Base-by-base conservation (phyloP, 2,329 filamentous ascomycete species). In the Apiospora aurea region DNA sequence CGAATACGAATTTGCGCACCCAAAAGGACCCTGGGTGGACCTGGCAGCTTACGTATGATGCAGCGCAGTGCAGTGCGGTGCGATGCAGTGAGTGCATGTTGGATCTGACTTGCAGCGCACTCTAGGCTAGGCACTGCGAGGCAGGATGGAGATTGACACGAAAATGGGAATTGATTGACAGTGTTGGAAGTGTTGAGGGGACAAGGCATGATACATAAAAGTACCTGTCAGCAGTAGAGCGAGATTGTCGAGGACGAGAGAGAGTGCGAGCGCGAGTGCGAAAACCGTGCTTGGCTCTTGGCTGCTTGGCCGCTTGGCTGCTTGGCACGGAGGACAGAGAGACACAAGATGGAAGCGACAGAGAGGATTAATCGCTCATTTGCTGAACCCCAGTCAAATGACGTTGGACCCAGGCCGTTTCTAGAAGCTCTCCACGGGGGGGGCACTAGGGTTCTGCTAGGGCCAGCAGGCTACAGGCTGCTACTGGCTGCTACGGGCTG, bases 381-480 rank as follows among this genome's bases (percentile, higher is more conserved):
- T 61, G 53, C 53, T 61, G 53, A 38, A n/a, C 53, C 53, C 53
- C 16, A 10, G 29, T 26, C 4, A 18, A 21, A 61, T 61, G 53
- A 61, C 53, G 53, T 38, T n/a, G 29, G 53, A 26, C 18, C 53
- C 53, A 61, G 53, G 29, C 53, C 29, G 53, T 61, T 61, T 61
- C 53, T 61, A 61, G 53, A 61, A 61, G 53, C 53, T 41, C 53
- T 61, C 29, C 53, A 61, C 53, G 53, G 29, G 53, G 53, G 53
- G 51, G 26, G 51, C 18, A 47, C 44, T 18, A 46, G 44, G 51
- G 24, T 0, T 13, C 11, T 53, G 11, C 11, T 16, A 26, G 49
- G 26, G 51, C 44, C 44, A 21, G 16, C 16, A 21, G 44, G 44
- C 44, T 47, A 47, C 44, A 8, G 44, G 4, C 21, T 47, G 16